Percentiles rank a stretch among this genome's conserved stretches.
Conservation (phyloP, 2,329 filamentous ascomycete species). For the Neonectria faginata region DNA sequence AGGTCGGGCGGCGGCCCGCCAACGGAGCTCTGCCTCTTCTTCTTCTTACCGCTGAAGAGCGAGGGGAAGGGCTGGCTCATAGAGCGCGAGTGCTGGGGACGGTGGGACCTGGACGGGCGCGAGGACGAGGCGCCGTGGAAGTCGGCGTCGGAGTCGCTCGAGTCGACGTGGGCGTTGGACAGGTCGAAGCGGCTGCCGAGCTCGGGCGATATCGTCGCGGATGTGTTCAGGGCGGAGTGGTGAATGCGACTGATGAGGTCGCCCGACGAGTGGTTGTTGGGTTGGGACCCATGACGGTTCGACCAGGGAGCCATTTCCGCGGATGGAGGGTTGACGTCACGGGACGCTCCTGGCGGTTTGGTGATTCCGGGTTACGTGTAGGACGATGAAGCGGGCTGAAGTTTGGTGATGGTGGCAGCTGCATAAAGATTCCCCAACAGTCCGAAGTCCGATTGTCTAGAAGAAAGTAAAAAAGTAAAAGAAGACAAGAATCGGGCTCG, state of each 20-base stretch:
- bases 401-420: constrained; percentile 22
- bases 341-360: constrained; percentile 26
- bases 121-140: constrained; percentile 45
- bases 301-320: constrained; percentile 51
- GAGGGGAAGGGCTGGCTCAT: constrained; percentile 85
- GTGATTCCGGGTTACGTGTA: not conserved
- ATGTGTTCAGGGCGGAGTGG: constrained; percentile 50
- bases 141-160: constrained; percentile 60
- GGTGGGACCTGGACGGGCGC: constrained; percentile 33
- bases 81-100: constrained; percentile 62
- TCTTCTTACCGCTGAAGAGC: constrained; percentile 72
- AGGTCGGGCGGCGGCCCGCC: constrained; percentile 50
- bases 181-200: constrained; percentile 42
- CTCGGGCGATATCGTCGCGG: constrained; percentile 43
- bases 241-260: constrained; percentile 54
- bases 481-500: constrained; percentile 3
- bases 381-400: constrained; percentile 15
- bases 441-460: not conserved
- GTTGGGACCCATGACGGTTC: constrained; percentile 46
- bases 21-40: constrained; percentile 62
- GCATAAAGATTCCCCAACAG: constrained; percentile 13
- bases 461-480: not conserved
- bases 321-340: constrained; percentile 28
- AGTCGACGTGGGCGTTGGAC: constrained; percentile 50
- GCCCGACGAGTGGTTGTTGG: constrained; percentile 42